phyloP scores from a whole-genome alignment of 2,329 filamentous ascomycete species.

The Trichoderma semiorbis region DNA sequence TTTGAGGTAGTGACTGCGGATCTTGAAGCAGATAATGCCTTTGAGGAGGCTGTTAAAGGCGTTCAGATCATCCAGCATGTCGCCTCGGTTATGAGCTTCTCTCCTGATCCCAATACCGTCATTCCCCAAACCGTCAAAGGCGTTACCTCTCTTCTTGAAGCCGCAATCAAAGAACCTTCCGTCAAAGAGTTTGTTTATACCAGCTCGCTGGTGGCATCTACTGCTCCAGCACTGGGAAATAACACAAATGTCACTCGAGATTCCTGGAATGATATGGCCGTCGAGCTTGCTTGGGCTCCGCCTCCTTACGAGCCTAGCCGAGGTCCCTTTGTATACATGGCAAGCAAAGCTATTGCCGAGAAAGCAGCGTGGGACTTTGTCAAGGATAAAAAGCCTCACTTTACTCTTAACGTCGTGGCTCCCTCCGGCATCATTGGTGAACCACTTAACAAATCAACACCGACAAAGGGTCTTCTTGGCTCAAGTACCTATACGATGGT shows the following conservation, averaged over 20 bases:
- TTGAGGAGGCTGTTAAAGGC: background rate
- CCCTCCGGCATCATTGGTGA: background rate
- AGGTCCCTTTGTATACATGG: slow-evolving; percentile 26
- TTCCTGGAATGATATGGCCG: slow-evolving; percentile 33
- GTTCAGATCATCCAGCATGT: background rate
- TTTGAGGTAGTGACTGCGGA: background rate
- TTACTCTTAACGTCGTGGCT: background rate
- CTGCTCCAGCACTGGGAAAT: background rate
- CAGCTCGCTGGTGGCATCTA: slow-evolving; percentile 21
- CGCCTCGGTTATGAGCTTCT: background rate
- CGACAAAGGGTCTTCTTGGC: background rate
- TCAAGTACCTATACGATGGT: background rate
- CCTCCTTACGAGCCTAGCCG: slow-evolving; percentile 24
- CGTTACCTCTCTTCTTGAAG: slow-evolving; percentile 37
- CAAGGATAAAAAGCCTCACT: slow-evolving; percentile 24
- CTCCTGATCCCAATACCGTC: background rate
- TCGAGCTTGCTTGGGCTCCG: slow-evolving; percentile 30
- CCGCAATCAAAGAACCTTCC: slow-evolving; percentile 37
- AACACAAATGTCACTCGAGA: slow-evolving; percentile 19
- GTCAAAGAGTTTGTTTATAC: slow-evolving; percentile 36
- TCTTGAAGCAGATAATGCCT: background rate
- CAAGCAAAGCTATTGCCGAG: slow-evolving; percentile 33
- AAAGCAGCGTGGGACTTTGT: slow-evolving; percentile 30
- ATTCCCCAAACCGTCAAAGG: slow-evolving; percentile 22
- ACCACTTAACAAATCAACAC: background rate